Evolutionary conservation across 345 rosid genomes (phyloP).

Genomic region (Fremontodendron californicum): DNA sequence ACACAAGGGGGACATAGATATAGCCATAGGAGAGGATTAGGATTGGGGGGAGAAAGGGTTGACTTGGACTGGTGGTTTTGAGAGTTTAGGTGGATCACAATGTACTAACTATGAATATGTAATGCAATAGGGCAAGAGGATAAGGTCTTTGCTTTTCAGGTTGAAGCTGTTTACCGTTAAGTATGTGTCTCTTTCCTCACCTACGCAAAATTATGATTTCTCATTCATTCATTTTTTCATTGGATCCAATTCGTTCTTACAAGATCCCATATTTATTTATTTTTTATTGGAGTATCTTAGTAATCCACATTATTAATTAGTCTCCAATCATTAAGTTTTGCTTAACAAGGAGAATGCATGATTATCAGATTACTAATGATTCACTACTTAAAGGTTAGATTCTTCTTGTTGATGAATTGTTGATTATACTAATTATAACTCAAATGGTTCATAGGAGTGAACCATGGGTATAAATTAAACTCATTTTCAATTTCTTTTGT

Average conservation of each 20-base stretch:
- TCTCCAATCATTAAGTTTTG: neutral
- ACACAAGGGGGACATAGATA: constrained; percentile 24
- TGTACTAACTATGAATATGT: too few relatives aligned
- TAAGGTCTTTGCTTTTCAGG: neutral
- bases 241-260: neutral
- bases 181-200: constrained; percentile 23
- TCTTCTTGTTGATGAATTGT: neutral
- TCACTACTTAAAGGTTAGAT: neutral
- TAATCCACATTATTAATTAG: neutral
- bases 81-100: constrained; percentile 20
- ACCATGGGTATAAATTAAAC: too few relatives aligned
- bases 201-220: neutral
- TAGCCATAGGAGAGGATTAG: neutral
- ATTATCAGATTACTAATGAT: neutral
- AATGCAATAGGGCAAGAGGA: neutral
- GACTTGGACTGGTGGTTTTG: constrained; percentile 48
- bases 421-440: too few relatives aligned
- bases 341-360: neutral
- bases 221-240: neutral
- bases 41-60: neutral
- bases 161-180: constrained; percentile 15
- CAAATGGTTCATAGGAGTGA: too few relatives aligned
- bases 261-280: too few relatives aligned
- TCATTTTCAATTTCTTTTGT: too few relatives aligned
- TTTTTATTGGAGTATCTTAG: neutral